A percentile compares a stretch with the other conserved stretches of the same genome.
Conservation (phyloP, 345 rosid genomes). For the Acer yangbiense region DNA sequence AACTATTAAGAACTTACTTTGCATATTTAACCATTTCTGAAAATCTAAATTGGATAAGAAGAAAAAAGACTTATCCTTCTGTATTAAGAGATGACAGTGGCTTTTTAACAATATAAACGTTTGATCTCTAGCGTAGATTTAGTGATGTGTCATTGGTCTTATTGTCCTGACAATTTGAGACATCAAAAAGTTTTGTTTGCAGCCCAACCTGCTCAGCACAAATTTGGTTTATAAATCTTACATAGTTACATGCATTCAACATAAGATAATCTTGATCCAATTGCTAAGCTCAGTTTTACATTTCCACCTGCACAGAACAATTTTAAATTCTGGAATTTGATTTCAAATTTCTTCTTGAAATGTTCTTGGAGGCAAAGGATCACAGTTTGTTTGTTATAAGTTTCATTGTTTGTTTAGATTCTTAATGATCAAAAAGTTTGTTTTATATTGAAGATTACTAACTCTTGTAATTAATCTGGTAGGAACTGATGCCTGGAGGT, state of each 20-base stretch:
- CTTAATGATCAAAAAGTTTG: not conserved
- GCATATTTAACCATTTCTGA: not conserved
- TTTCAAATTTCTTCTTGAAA: constrained; percentile 2
- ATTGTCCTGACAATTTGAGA: not conserved
- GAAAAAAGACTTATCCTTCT: not conserved
- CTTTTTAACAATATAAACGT: not conserved
- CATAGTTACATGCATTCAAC: not conserved
- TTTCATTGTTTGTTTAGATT: not conserved
- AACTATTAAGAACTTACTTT: not conserved
- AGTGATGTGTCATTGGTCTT: not conserved
- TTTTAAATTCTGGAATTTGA: not conserved
- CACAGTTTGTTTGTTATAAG: not conserved
- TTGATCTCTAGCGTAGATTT: not conserved
- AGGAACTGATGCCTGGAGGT: constrained; percentile 98
- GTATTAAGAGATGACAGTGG: not conserved
- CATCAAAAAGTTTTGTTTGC: not conserved
- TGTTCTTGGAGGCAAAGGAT: not conserved
- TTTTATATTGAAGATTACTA: not conserved
- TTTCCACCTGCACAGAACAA: not conserved
- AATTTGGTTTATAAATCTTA: not conserved
- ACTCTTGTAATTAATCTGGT: constrained; percentile 15
- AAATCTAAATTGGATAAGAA: not conserved
- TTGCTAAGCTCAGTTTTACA: not conserved
- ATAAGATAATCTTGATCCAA: not conserved
- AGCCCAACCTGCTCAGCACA: not conserved